A percentile compares a stretch with the other conserved stretches of the same genome.
These are phyloP conservation scores for Cladosporium sp. DNA, from an alignment of 2,329 filamentous ascomycete genomes.

Conservation along the genomic window DNA sequence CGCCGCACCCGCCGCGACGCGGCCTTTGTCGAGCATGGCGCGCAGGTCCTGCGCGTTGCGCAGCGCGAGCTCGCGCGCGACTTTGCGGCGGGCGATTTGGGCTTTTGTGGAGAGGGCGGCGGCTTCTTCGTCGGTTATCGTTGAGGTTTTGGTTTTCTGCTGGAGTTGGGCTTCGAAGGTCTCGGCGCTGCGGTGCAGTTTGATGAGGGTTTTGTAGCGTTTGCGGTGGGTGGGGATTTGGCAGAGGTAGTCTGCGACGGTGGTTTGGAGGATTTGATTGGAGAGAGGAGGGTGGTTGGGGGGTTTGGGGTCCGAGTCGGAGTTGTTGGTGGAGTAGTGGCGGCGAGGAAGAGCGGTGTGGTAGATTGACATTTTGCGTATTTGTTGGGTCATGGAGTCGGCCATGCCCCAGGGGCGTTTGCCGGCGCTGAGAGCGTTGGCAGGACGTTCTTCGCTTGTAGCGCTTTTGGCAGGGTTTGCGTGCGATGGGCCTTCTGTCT, in stretches of 20 bases:
- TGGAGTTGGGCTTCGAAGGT: neutral
- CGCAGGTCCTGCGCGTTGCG: constrained; percentile 32
- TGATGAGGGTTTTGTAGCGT: constrained; percentile 20
- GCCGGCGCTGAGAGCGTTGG: neutral
- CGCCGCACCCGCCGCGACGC: constrained; percentile 28
- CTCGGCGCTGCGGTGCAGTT: neutral
- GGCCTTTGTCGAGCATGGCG: constrained; percentile 34
- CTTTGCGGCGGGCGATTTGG: constrained; percentile 23
- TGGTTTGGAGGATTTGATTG: constrained; percentile 23
- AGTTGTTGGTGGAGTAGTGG: constrained; percentile 11
- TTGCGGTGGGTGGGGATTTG: constrained; percentile 11
- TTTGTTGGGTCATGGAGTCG: neutral
- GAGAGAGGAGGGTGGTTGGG: neutral
- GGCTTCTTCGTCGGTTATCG: neutral
- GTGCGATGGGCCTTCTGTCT: neutral
- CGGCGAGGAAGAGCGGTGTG: neutral
- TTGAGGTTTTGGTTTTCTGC: no score
- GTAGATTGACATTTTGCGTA: constrained; percentile 23
- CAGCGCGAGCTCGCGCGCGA: constrained; percentile 29
- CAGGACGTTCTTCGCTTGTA: neutral
- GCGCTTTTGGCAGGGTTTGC: neutral
- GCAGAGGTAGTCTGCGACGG: constrained; percentile 31
- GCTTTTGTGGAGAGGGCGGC: constrained; percentile 9
- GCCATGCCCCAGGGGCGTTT: neutral
- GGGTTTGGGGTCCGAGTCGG: neutral